A percentile compares a stretch with the other conserved stretches of the same genome.
These are phyloP conservation scores for Chalaropsis thielavioides DNA, from an alignment of 2,329 filamentous ascomycete genomes.

Conservation along the genomic window DNA sequence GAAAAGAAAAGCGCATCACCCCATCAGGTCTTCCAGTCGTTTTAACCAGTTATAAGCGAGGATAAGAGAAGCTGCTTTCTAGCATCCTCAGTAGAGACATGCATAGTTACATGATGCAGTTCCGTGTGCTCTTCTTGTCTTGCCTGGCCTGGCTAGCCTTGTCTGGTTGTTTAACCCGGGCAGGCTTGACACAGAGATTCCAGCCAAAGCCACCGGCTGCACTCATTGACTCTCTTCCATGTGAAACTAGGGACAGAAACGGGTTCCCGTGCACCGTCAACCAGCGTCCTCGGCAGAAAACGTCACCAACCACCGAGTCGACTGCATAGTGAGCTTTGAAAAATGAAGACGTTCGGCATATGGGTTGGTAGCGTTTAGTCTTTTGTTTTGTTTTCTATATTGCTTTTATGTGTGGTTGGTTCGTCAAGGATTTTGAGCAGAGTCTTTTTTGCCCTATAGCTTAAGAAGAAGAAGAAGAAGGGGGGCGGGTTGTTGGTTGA, in stretches of 20 bases:
- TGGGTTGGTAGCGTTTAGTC: neutral
- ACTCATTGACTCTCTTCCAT: neutral
- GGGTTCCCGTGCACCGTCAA: neutral
- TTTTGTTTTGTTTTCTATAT: neutral
- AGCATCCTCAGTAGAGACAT: neutral
- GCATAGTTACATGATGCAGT: neutral
- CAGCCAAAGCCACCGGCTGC: neutral
- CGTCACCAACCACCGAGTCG: neutral
- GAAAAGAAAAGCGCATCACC: neutral
- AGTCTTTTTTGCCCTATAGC: neutral
- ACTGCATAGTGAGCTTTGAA: neutral
- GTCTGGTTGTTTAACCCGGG: neutral
- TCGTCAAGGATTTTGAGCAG: neutral
- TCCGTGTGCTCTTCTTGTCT: neutral
- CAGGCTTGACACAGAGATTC: neutral
- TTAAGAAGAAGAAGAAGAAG: no score
- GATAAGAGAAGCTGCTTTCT: neutral
- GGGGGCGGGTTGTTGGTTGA: no score
- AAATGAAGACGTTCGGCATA: neutral
- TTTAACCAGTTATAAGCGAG: neutral
- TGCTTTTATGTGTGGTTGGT: neutral
- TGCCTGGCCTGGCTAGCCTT: neutral
- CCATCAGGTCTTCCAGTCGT: neutral
- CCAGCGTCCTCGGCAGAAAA: neutral
- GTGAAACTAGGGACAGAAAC: neutral